A percentile compares a stretch with the other conserved stretches of the same genome.
phyloP scores from a whole-genome alignment of 345 rosid species.

The Lumnitzera racemosa region DNA sequence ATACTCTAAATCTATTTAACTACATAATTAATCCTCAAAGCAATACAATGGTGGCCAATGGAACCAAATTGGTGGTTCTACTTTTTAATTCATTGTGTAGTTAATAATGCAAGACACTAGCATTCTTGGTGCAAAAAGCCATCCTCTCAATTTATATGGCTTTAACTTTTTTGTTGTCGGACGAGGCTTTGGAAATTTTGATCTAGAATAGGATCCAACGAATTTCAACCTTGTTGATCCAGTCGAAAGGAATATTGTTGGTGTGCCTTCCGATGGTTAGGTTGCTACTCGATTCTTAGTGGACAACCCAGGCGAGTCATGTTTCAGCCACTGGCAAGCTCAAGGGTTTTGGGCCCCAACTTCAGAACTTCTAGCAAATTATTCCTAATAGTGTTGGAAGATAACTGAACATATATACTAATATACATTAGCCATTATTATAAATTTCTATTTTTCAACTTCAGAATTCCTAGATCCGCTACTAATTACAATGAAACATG shows the following conservation, averaged over 20 bases:
- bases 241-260: conserved; percentile 4
- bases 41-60: conserved; percentile 6
- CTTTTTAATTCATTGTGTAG: conserved; percentile 7
- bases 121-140: conserved; percentile 6
- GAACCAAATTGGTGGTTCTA: conserved; percentile 5
- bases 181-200: conserved; percentile 5
- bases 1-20: conserved; percentile 1
- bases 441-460: too few species aligned
- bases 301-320: conserved; percentile 7
- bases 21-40: background rate
- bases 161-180: conserved; percentile 9
- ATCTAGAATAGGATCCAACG: background rate
- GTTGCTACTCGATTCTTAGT: conserved; percentile 4
- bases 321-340: too few species aligned
- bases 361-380: too few species aligned
- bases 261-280: conserved; percentile 6
- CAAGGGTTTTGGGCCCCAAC: too few species aligned
- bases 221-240: conserved; percentile 7
- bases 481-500: too few species aligned
- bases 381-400: too few species aligned
- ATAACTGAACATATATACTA: too few species aligned
- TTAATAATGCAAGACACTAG: conserved; percentile 6
- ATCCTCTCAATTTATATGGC: conserved; percentile 6
- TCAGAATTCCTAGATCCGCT: too few species aligned
- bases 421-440: too few species aligned